Evolutionary conservation across 2,329 filamentous ascomycete species (phyloP).

Genomic region (Penicillium sp.): DNA sequence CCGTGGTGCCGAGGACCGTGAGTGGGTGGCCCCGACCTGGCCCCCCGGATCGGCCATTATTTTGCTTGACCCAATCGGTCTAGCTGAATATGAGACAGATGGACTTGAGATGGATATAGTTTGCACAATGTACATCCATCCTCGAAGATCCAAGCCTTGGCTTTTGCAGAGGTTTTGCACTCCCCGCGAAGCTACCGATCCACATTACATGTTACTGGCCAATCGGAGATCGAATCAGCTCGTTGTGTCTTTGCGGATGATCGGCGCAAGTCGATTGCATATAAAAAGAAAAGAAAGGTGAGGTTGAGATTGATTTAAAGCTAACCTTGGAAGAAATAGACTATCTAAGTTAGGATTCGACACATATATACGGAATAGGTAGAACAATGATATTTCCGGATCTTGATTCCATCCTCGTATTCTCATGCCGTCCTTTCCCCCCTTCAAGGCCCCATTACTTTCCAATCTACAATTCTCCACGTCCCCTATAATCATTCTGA

Average conservation of each 20-base stretch:
- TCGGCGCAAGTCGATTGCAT: neutral
- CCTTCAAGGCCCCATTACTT: no score
- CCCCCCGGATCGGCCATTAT: neutral
- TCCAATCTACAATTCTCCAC: no score
- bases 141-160: neutral
- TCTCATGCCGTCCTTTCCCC: no score
- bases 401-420: no score
- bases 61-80: neutral
- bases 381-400: neutral
- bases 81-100: neutral
- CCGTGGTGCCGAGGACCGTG: constrained; percentile 17
- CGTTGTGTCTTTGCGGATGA: neutral
- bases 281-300: neutral
- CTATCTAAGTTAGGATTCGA: no score
- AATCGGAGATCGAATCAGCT: neutral
- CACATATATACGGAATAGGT: no score
- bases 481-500: no score
- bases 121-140: neutral
- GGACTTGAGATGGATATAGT: neutral
- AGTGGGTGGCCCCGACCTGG: neutral
- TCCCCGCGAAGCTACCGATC: neutral
- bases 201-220: neutral
- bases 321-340: neutral
- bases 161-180: neutral
- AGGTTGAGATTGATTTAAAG: neutral